phyloP scores from a whole-genome alignment of 768 basidiomycete genomes.

The Mycena galopus region DNA sequence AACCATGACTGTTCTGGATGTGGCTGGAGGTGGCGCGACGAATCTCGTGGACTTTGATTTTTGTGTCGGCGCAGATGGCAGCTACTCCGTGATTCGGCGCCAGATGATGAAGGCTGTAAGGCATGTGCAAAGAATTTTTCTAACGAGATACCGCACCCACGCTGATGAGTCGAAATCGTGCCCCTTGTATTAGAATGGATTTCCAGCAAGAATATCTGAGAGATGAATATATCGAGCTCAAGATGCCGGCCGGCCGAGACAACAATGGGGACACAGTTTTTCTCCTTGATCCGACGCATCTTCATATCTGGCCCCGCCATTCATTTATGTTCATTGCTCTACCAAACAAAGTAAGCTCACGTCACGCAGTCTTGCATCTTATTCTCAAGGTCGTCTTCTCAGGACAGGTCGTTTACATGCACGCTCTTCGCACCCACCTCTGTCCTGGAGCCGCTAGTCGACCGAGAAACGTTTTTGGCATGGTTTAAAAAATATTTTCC shows the following conservation, averaged over 20 bases:
- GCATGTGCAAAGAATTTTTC: conserved; percentile 61
- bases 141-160: conserved; percentile 32
- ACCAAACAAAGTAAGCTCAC: conserved; percentile 87
- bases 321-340: conserved; percentile 99
- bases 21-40: conserved; percentile 56
- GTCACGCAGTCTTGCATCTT: conserved; percentile 38
- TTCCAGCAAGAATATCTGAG: conserved; percentile 95
- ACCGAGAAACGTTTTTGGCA: conserved; percentile 65
- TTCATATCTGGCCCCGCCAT: conserved; percentile 99
- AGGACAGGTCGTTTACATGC: conserved; percentile 98
- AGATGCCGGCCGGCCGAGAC: conserved; percentile 87
- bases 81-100: conserved; percentile 89
- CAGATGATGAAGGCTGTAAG: conserved; percentile 96
- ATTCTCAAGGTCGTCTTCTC: conserved; percentile 46
- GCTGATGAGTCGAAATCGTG: conserved; percentile 32
- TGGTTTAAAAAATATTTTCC: conserved; percentile 92
- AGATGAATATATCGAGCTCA: conserved; percentile 96
- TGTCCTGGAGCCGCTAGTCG: conserved; percentile 77
- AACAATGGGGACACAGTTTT: conserved; percentile 74
- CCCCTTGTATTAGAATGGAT: conserved; percentile 77
- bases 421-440: conserved; percentile 92
- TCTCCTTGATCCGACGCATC: conserved; percentile 92
- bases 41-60: conserved; percentile 74
- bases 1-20: conserved; percentile 66
- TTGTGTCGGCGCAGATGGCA: conserved; percentile 94